These are phyloP conservation scores for Hsuehochloa calcarea DNA, from an alignment of 176 grass and related monocot genomes.

Conservation along the genomic window DNA sequence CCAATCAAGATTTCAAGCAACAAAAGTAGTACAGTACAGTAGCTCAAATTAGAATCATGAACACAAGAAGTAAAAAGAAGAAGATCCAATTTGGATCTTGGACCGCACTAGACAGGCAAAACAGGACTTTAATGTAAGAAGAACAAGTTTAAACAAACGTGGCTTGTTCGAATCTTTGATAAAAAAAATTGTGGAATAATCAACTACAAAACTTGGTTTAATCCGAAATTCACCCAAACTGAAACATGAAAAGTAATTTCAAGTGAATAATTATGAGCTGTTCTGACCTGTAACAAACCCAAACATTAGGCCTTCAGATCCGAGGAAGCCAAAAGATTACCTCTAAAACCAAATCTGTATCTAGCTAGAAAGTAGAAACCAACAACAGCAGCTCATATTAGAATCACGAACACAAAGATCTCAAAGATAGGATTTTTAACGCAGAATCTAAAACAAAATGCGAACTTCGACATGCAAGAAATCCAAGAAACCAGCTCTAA, in stretches of 20 bases:
- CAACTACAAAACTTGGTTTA: background rate
- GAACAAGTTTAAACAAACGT: background rate
- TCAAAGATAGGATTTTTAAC: background rate
- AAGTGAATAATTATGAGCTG: background rate
- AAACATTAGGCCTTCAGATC: conserved; percentile 3
- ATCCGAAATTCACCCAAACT: background rate
- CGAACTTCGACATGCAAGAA: background rate
- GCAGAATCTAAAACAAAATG: background rate
- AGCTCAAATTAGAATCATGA: background rate
- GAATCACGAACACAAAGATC: background rate
- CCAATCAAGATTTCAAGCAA: background rate
- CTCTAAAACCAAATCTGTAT: background rate
- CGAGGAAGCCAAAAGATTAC: background rate
- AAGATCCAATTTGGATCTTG: background rate
- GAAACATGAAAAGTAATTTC: background rate
- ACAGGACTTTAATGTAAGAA: background rate
- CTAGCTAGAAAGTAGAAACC: background rate
- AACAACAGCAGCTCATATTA: conserved; percentile 17
- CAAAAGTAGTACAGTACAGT: background rate
- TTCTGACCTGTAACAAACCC: background rate
- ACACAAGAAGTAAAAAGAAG: background rate
- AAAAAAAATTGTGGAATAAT: background rate
- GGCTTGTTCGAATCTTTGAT: background rate
- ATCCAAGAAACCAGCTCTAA: conserved; percentile 3
- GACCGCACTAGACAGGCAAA: background rate